Conservation (phyloP, 331 rosid species). For the Rosa hybrid region DNA sequence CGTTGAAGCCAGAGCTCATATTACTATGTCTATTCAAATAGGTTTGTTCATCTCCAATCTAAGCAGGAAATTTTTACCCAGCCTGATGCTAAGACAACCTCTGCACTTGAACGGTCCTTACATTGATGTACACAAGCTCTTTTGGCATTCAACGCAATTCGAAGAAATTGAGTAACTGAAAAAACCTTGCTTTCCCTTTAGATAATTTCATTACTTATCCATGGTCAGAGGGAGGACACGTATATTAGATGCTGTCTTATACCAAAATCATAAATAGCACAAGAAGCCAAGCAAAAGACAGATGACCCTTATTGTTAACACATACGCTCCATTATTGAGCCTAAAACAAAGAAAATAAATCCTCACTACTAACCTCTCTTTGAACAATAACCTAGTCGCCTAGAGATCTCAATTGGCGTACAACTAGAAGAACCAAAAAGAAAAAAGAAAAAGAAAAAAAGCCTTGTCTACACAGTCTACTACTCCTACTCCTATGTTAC, state of each 20-base stretch:
- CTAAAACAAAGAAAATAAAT: no score
- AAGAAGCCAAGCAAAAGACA: no score
- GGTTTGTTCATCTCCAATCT: not conserved
- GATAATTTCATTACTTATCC: no score
- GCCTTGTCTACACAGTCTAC: not conserved
- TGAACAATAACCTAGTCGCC: no score
- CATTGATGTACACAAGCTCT: not conserved
- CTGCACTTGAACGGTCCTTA: not conserved
- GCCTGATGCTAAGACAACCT: not conserved
- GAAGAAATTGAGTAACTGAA: not conserved
- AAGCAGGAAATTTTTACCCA: not conserved
- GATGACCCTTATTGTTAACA: no score
- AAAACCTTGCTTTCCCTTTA: not conserved
- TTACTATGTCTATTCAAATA: not conserved
- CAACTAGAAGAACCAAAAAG: no score
- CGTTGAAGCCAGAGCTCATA: not conserved
- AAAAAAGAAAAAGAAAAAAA: not conserved
- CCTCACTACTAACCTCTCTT: no score
- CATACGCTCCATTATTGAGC: no score
- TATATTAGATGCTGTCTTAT: no score
- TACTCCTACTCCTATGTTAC: not conserved
- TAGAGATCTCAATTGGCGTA: no score
- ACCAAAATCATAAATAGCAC: no score
- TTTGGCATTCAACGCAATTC: not conserved
- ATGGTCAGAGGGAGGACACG: no score